Evolutionary conservation across 139 green algal genomes (phyloP).

Genomic region (Coccomyxa sp.): DNA sequence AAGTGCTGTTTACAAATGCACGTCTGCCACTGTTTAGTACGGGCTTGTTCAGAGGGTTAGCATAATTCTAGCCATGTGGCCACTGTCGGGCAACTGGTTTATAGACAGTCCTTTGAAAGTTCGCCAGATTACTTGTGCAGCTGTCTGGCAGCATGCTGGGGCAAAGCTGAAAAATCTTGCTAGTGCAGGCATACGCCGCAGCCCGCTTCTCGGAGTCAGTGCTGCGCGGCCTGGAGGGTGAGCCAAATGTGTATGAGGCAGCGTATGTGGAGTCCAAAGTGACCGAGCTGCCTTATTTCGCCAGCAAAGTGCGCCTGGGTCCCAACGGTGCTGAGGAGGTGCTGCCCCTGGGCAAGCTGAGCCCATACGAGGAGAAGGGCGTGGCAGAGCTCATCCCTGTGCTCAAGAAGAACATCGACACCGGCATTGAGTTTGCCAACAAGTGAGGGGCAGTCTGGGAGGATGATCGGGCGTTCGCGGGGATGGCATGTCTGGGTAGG

Average conservation of each 20-base stretch:
- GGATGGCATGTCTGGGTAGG: too few species aligned
- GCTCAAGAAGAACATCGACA: slow-evolving; percentile 68
- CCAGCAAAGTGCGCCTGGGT: slow-evolving; percentile 59
- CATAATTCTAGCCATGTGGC: too few species aligned
- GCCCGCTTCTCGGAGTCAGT: slow-evolving; percentile 76
- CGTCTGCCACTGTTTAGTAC: too few species aligned
- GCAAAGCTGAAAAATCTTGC: too few species aligned
- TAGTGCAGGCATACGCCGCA: slow-evolving; percentile 69
- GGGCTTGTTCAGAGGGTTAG: too few species aligned
- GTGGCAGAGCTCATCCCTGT: slow-evolving; percentile 61
- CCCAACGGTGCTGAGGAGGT: slow-evolving; percentile 62
- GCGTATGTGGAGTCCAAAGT: slow-evolving; percentile 57
- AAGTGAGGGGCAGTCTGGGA: neutral
- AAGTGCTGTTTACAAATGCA: neutral
- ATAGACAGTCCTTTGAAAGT: too few species aligned
- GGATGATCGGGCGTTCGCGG: too few species aligned
- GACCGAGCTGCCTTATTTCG: slow-evolving; percentile 47
- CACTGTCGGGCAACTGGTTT: too few species aligned
- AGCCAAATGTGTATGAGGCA: slow-evolving; percentile 62
- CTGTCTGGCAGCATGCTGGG: too few species aligned
- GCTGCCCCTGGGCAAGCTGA: slow-evolving; percentile 52
- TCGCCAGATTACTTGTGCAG: too few species aligned
- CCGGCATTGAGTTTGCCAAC: slow-evolving; percentile 47
- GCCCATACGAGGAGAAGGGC: slow-evolving; percentile 60
- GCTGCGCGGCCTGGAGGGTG: slow-evolving; percentile 70